Conservation (phyloP, 164 flowering plant genomes). For the Vitis labrusca region DNA sequence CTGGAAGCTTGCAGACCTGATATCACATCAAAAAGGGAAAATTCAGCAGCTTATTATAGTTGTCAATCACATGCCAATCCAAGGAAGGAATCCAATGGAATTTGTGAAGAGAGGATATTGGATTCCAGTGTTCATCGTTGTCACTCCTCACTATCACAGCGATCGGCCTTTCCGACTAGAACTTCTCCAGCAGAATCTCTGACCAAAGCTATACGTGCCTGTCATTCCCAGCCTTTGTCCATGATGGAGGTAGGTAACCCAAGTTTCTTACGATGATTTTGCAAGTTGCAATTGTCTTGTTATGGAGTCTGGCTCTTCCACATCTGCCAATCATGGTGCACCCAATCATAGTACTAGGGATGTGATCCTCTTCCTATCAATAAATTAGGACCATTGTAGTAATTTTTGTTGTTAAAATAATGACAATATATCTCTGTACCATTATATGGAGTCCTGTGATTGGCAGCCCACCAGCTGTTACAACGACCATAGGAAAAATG, state of each 20-base stretch:
- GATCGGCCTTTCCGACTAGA: conserved; percentile 42
- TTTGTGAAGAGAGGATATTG: conserved; percentile 31
- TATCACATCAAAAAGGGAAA: conserved; percentile 29
- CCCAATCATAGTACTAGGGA: too few relatives aligned
- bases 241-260: conserved; percentile 58
- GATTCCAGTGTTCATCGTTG: conserved; percentile 71
- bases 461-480: background rate
- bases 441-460: background rate
- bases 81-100: conserved; percentile 26
- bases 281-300: background rate
- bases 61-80: conserved; percentile 15
- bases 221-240: conserved; percentile 91
- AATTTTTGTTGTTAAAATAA: background rate
- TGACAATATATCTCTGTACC: background rate
- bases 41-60: conserved; percentile 23
- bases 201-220: conserved; percentile 53
- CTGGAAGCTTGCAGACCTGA: conserved; percentile 33
- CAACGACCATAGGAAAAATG: background rate
- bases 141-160: conserved; percentile 75
- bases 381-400: background rate
- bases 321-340: background rate
- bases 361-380: background rate
- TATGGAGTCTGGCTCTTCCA: background rate
- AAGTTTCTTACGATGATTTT: background rate
- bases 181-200: conserved; percentile 50